A percentile compares a stretch with the other conserved stretches of the same genome.
These are phyloP conservation scores for Citrullus amarus DNA, from an alignment of 306 rosid genomes.

Conservation along the genomic window DNA sequence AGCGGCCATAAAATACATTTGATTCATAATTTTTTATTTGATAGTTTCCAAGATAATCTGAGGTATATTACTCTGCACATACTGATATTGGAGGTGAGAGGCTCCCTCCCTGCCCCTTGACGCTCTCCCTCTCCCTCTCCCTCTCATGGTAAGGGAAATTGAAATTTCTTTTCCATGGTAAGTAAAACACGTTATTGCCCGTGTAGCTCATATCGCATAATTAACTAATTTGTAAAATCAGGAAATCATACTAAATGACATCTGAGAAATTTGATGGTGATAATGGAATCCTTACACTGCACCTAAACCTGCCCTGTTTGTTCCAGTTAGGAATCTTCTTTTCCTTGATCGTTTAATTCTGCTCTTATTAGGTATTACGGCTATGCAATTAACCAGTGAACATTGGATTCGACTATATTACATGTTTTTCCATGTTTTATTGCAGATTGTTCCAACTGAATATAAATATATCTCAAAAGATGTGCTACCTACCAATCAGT, in stretches of 20 bases:
- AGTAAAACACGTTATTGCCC: neutral
- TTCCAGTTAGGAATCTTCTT: neutral
- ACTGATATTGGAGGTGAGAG: neutral
- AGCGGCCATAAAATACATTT: neutral
- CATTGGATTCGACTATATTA: neutral
- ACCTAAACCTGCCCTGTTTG: neutral
- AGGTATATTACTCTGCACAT: neutral
- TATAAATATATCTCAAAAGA: constrained; percentile 75
- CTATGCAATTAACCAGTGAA: neutral
- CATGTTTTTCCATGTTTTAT: neutral
- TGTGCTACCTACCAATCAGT: constrained; percentile 90
- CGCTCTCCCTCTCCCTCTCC: neutral
- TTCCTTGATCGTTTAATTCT: neutral
- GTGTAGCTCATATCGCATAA: neutral
- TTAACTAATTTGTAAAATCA: neutral
- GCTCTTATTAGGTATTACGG: neutral
- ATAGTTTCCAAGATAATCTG: neutral
- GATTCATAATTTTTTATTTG: neutral
- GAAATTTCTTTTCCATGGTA: neutral
- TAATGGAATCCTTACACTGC: neutral
- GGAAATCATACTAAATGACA: neutral
- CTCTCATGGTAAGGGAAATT: neutral
- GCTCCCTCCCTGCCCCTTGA: neutral
- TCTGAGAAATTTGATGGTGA: neutral
- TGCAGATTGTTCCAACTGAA: constrained; percentile 96